Evolutionary conservation across 805 yeast species (phyloP), one percentile per base, ranked within the genome.

Genomic region (Lipomyces oligophaga): DNA sequence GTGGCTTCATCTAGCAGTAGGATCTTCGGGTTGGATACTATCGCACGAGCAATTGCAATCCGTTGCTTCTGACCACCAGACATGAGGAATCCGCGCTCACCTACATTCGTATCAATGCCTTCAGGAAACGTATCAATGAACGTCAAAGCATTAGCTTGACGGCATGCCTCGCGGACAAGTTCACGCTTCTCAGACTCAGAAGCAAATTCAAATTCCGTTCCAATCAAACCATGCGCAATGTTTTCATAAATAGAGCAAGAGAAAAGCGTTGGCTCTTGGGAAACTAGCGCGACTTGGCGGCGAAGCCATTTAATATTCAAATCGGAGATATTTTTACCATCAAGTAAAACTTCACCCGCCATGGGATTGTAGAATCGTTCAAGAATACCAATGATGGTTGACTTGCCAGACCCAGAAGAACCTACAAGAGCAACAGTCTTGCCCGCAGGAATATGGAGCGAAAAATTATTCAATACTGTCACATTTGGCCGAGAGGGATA

Each of bases 391-490:
- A 79, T 69, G 13, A 80, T 71, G 0, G 62, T 59, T 44, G 58
- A 52, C 42, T 5, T 71, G 64, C 35, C 88, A 6, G 63, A 58
- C 8, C 96, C 20, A 84, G 81, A 3, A 88, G 95, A 82, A 1
- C 96, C 96, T 18, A 87, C 96, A 55, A 87, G 77, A 10, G 96
- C 96, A 32, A 87, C 90, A 57, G 84, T 86, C 59, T 79, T 66
- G 6, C 96, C 96, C 3, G 90, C 83, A 5, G 88, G 88, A 77
- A 64, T 44, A 3, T 44, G 38, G 32, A 63, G 52, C 27, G 51
- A 47, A 36, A 57, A 56, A 44, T 62, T 54, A 7, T 51, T 43
- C 20, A 64, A 49, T n/a, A 63, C 60, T n/a, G 60, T 47, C 13
- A 60, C 63, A 16, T 58, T 54, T 1, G 65, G 62, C 3, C 67